Percentiles rank a stretch among this genome's conserved stretches.
Evolutionary conservation across 345 rosid genomes (phyloP).

Genomic region (Populus pruinosa): DNA sequence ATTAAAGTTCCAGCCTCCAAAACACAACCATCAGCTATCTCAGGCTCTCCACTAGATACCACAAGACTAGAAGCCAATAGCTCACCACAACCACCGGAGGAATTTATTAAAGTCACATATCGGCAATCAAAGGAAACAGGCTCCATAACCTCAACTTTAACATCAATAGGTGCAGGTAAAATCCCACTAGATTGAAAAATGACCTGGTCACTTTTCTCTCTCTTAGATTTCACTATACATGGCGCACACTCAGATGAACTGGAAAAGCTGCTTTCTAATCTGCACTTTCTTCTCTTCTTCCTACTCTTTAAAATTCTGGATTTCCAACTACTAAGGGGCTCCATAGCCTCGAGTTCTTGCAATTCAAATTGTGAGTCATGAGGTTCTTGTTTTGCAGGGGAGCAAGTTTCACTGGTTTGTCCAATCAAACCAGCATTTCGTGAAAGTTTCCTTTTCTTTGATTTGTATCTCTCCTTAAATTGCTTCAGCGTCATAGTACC

Average conservation of each 20-base stretch:
- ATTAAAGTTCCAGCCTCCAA: neutral
- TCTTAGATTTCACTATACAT: constrained; percentile 18
- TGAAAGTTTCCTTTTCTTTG: constrained; percentile 50
- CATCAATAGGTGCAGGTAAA: constrained; percentile 18
- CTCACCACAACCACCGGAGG: constrained; percentile 16
- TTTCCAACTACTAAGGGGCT: constrained; percentile 52
- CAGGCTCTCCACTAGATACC: constrained; percentile 18
- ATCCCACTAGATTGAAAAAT: constrained; percentile 14
- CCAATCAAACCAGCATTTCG: constrained; percentile 4
- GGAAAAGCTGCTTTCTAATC: constrained; percentile 9
- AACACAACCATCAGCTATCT: constrained; percentile 13
- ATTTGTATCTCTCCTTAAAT: constrained; percentile 46
- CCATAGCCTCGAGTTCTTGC: constrained; percentile 45
- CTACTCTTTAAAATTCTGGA: constrained; percentile 39
- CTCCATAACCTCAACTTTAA: constrained; percentile 45
- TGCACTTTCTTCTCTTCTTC: constrained; percentile 35
- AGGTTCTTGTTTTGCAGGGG: constrained; percentile 19
- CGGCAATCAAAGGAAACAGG: constrained; percentile 27
- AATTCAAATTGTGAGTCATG: constrained; percentile 16
- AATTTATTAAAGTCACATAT: constrained; percentile 19
- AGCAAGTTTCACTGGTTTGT: constrained; percentile 17
- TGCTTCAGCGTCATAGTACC: constrained; percentile 47
- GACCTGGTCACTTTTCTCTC: constrained; percentile 2
- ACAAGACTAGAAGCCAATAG: constrained; percentile 16
- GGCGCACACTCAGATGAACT: constrained; percentile 18